A percentile compares a stretch with the other conserved stretches of the same genome.
phyloP scores from a whole-genome alignment of 2,329 filamentous ascomycete genomes.

The Verticillium albo-atrum region DNA sequence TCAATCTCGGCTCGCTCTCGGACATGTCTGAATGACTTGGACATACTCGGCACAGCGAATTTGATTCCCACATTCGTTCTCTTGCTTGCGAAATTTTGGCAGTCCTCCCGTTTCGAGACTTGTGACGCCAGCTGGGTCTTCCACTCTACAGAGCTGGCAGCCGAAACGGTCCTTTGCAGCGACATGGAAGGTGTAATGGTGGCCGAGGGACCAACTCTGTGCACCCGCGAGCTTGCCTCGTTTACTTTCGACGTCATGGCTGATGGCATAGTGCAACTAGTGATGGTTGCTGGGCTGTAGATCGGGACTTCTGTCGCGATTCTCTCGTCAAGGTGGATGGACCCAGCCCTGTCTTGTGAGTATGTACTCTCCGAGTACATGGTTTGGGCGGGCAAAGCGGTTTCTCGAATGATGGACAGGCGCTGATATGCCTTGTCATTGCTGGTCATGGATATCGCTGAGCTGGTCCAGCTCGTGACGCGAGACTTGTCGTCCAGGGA shows the following conservation, averaged over 20 bases:
- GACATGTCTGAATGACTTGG: conserved; percentile 31
- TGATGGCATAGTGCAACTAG: conserved; percentile 2
- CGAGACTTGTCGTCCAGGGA: conserved; percentile 53
- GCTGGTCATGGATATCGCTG: conserved; percentile 50
- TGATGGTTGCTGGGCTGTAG: not conserved
- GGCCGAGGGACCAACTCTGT: not conserved
- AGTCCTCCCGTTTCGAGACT: conserved; percentile 39
- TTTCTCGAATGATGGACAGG: conserved; percentile 62
- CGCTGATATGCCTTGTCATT: conserved; percentile 41
- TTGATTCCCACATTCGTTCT: conserved; percentile 8
- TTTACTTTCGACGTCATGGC: not conserved
- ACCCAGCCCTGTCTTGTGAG: conserved; percentile 24
- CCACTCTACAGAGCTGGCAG: conserved; percentile 48
- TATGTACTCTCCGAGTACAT: conserved; percentile 46
- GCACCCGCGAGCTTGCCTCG: not conserved
- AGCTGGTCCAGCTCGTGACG: conserved; percentile 69
- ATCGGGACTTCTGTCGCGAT: not conserved
- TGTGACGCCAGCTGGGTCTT: conserved; percentile 51
- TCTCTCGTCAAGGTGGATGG: not conserved
- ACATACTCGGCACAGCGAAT: conserved; percentile 12
- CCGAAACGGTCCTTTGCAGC: conserved; percentile 30
- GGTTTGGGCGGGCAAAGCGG: conserved; percentile 21
- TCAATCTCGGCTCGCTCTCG: conserved; percentile 48
- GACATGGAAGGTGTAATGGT: conserved; percentile 19
- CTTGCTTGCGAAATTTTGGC: not conserved